Evolutionary conservation across 2,329 filamentous ascomycete genomes (phyloP), one percentile per base, ranked within the genome.

Genomic region (Monosporascus sp.): DNA sequence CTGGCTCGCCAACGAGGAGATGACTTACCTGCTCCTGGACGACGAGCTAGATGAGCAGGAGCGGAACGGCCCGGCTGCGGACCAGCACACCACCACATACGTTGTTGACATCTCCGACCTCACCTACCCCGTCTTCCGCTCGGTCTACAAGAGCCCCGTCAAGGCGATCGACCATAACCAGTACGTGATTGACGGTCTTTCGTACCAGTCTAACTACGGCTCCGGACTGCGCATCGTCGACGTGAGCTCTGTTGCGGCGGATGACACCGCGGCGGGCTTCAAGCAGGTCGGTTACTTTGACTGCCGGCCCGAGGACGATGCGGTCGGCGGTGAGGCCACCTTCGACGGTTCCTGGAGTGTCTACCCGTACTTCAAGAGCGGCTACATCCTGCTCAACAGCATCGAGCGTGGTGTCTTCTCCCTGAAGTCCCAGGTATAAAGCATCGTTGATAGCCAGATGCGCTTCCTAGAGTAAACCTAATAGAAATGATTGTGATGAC

Each of bases 31-130:
- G n/a, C 67, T 78, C 17, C 65, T 77, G 17, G 75, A 78, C 60
- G 75, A 78, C 59, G 75, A 78, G 58, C 70, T 74, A 49, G 75
- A 79, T 59, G 77, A 79, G 66, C 62, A 67, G 41, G 69, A 75
- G 47, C 52, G 57, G 17, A 65, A 68, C 9, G 72, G 70, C 16
- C 64, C 65, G 1, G 74, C 69, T 2, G 68, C 66, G 8, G 58
- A 62, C 6, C 63, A 63, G 16, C 65, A 67, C 61, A 72, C 75
- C 7, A 74, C 73, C 49, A 76, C 74, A 6, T 77, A 76, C 63
- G 75, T 77, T 65, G 75, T 72, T 65, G 73, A 76, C 61, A 71
- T 76, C 59, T 65, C 63, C 46, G 60, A 62, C 48, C 68, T 76
- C 37, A 68, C 69, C 50, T 60, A 61, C 11, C 74, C 74, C 14